phyloP scores from a whole-genome alignment of 164 flowering plant species.

The Magnolia sinica region DNA sequence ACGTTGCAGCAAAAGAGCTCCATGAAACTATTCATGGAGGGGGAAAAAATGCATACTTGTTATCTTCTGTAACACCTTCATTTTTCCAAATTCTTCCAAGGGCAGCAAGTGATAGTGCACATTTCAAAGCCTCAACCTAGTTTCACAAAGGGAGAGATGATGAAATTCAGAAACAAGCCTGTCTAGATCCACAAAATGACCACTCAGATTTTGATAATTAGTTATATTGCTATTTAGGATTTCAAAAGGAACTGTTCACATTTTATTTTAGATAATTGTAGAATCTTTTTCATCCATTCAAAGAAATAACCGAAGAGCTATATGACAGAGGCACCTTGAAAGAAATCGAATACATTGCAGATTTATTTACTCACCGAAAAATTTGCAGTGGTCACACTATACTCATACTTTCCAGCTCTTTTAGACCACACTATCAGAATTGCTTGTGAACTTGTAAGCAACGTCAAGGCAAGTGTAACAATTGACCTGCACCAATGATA shows the following conservation, averaged over 20 bases:
- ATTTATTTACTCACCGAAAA: constrained; percentile 56
- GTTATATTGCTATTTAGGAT: too few relatives aligned
- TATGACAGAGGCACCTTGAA: too few relatives aligned
- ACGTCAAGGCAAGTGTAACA: constrained; percentile 75
- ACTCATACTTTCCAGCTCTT: constrained; percentile 97
- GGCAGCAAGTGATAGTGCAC: constrained; percentile 79
- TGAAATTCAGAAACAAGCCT: background rate
- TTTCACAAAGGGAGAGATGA: constrained; percentile 8
- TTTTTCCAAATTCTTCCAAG: constrained; percentile 67
- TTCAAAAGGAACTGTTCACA: too few relatives aligned
- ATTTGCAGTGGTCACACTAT: constrained; percentile 96
- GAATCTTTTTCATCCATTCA: too few relatives aligned
- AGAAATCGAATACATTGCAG: too few relatives aligned
- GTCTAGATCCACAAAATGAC: too few relatives aligned
- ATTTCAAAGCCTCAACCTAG: constrained; percentile 88
- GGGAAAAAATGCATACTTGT: constrained; percentile 39
- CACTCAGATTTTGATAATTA: too few relatives aligned
- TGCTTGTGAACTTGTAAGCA: constrained; percentile 95
- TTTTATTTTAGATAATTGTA: too few relatives aligned
- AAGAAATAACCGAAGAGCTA: too few relatives aligned
- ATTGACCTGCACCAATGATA: constrained; percentile 44
- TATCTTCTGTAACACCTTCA: constrained; percentile 92
- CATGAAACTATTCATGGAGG: background rate
- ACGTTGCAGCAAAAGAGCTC: background rate
- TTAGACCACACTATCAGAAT: constrained; percentile 96